Conservation (phyloP, 129 eudicot genomes). For the Helichrysum umbraculigerum region DNA sequence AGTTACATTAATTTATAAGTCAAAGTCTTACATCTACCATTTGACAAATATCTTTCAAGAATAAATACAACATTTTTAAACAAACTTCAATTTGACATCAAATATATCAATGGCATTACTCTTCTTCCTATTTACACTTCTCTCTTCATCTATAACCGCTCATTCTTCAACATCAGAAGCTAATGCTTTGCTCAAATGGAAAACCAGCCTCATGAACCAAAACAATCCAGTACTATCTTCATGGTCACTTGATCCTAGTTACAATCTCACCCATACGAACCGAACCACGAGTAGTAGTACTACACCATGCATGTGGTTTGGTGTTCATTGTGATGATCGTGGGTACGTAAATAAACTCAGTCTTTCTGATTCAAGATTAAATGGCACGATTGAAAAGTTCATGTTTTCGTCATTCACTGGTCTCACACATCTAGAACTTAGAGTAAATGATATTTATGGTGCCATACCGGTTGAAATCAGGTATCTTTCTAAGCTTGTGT, state of each 20-base stretch:
- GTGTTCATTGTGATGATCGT: slow-evolving; percentile 32
- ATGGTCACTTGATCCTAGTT: slow-evolving; percentile 27
- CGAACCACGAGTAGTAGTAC: slow-evolving; percentile 9
- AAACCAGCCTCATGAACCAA: slow-evolving; percentile 28
- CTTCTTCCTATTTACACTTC: not conserved
- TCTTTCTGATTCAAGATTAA: slow-evolving; percentile 26
- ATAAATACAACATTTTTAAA: slow-evolving; percentile 2
- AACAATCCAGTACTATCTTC: slow-evolving; percentile 31
- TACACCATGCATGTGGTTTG: slow-evolving; percentile 43
- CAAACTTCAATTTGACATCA: not conserved
- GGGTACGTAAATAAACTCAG: slow-evolving; percentile 26
- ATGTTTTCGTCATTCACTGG: slow-evolving; percentile 27
- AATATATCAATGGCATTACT: not conserved
- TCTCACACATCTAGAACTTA: slow-evolving; percentile 33
- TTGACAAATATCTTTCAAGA: not conserved
- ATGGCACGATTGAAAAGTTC: slow-evolving; percentile 30
- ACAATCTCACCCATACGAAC: slow-evolving; percentile 5
- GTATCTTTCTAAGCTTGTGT: slow-evolving; percentile 33
- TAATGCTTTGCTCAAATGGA: slow-evolving; percentile 31
- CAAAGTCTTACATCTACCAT: not conserved
- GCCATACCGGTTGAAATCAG: slow-evolving; percentile 27
- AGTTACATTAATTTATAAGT: too few relatives aligned
- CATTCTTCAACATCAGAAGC: slow-evolving; percentile 27
- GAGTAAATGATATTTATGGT: slow-evolving; percentile 25
- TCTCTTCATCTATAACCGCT: not conserved